phyloP scores from a whole-genome alignment of 164 flowering plant genomes.

The Akebia trifoliata region DNA sequence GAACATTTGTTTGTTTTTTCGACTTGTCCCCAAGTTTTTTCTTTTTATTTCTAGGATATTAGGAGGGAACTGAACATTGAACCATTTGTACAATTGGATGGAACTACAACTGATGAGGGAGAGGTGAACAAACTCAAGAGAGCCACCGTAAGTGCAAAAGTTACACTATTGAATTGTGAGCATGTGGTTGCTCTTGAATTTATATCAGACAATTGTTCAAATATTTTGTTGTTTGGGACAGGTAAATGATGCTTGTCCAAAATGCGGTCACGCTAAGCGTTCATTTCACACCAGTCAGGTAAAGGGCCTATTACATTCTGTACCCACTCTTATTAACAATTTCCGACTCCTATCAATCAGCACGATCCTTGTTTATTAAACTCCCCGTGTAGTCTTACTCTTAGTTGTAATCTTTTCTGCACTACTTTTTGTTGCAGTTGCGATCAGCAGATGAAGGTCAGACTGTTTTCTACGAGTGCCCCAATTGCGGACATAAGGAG shows the following conservation, averaged over 20 bases:
- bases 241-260: constrained; percentile 25
- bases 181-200: not conserved
- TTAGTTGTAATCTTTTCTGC: not conserved
- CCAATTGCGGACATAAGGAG: constrained; percentile 36
- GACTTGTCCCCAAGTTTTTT: not conserved
- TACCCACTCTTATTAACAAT: not conserved
- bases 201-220: not conserved
- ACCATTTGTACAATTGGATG: constrained; percentile 32
- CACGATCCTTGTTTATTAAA: not conserved
- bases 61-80: constrained; percentile 49
- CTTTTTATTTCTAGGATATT: constrained; percentile 34
- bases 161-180: not conserved
- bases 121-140: constrained; percentile 29
- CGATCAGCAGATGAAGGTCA: constrained; percentile 82
- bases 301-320: not conserved
- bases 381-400: not conserved
- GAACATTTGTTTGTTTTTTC: not conserved
- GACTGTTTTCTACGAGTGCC: constrained; percentile 50
- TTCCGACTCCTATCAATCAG: too few relatives aligned
- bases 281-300: constrained; percentile 35
- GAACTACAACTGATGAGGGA: constrained; percentile 18
- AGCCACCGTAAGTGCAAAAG: constrained; percentile 28
- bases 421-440: constrained; percentile 27
- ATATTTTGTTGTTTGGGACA: constrained; percentile 6
- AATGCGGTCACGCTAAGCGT: constrained; percentile 30